Evolutionary conservation across 371 early-diverging fungal species (phyloP), one percentile per base, ranked within the genome.

Genomic region (Syncephalastrum contaminatum): DNA sequence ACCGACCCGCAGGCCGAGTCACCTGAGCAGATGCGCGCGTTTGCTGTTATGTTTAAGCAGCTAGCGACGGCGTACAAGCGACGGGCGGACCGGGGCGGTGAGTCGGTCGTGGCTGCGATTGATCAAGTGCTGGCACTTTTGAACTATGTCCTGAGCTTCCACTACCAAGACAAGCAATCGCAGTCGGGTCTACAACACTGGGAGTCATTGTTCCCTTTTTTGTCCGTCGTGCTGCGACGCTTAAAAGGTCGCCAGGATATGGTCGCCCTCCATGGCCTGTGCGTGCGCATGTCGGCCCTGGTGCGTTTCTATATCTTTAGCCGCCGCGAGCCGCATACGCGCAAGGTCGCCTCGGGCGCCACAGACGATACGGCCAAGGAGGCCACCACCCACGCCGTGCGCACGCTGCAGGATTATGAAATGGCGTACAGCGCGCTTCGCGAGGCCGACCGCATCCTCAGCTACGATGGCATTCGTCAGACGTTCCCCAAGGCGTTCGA

Each of bases 1-100:
- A 73, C 70, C n/a, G 70, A 65, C 8, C 57, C 67, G 0, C 56
- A 73, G 48, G 65, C 73, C 15, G 70, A 70, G 39, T 59, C 68
- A 2, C 49, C 60, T 21, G 66, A 67, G 1, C 70, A 73, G 59
- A 58, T 50, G 22, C 59, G 60, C 36, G 36, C 36, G 10, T 48
- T 16, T 49, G 27, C 22, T 20, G 21, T 36, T 39, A 73, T 70
- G 72, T 75, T 75, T 36, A 57, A 43, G 10, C 62, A 66, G 24
- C 43, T 75, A n/a, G 75, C 75, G 0, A 60, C 59, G 40, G 64
- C 67, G 0, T 59, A 72, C 21, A 75, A 75, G 42, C 56, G 60
- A 51, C 62, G 72, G 45, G 75, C 70, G 4, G 75, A 75, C 50
- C 36, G 16, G 5, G 54, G 60, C 30, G 46, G 21, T 2, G 21